A percentile compares a stretch with the other conserved stretches of the same genome.
These are phyloP conservation scores for Aspergillus ibericus DNA, from an alignment of 2,329 filamentous ascomycete genomes.

Conservation along the genomic window DNA sequence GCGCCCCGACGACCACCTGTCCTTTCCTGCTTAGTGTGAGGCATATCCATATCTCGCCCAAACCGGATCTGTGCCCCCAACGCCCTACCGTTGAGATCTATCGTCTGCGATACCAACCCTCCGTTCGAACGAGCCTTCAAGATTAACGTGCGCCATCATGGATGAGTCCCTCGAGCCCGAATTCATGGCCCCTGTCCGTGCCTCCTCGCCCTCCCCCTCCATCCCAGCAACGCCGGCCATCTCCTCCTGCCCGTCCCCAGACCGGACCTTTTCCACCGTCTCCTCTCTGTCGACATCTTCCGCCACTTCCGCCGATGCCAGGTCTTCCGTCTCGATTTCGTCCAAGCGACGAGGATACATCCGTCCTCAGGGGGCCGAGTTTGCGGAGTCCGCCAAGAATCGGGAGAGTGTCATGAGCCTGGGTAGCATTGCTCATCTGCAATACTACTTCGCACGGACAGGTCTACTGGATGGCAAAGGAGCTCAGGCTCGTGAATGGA, in stretches of 20 bases:
- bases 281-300: slow-evolving; percentile 49
- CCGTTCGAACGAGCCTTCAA: slow-evolving; percentile 5
- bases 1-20: slow-evolving; percentile 20
- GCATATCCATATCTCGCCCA: slow-evolving; percentile 7
- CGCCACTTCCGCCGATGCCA: slow-evolving; percentile 43
- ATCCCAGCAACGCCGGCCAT: slow-evolving; percentile 45
- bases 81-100: slow-evolving; percentile 6
- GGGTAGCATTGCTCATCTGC: slow-evolving; percentile 93
- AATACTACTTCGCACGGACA: slow-evolving; percentile 97
- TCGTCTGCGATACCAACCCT: slow-evolving; percentile 6
- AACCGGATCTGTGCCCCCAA: slow-evolving; percentile 7
- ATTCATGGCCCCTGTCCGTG: slow-evolving; percentile 27
- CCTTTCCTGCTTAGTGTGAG: slow-evolving; percentile 14
- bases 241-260: slow-evolving; percentile 46
- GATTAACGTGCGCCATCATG: slow-evolving; percentile 23
- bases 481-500: slow-evolving; percentile 74
- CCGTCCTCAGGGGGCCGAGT: slow-evolving; percentile 81
- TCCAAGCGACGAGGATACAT: slow-evolving; percentile 75
- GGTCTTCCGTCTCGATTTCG: slow-evolving; percentile 44
- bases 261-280: slow-evolving; percentile 47
- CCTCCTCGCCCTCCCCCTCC: slow-evolving; percentile 42
- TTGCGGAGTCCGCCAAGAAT: slow-evolving; percentile 84
- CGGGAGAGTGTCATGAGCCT: slow-evolving; percentile 94
- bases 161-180: slow-evolving; percentile 28
- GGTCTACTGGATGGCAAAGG: slow-evolving; percentile 92